Percentiles rank a stretch among this genome's conserved stretches.
These are phyloP conservation scores for Theobroma grandiflorum DNA, from an alignment of 441 rosid species.

Conservation along the genomic window DNA sequence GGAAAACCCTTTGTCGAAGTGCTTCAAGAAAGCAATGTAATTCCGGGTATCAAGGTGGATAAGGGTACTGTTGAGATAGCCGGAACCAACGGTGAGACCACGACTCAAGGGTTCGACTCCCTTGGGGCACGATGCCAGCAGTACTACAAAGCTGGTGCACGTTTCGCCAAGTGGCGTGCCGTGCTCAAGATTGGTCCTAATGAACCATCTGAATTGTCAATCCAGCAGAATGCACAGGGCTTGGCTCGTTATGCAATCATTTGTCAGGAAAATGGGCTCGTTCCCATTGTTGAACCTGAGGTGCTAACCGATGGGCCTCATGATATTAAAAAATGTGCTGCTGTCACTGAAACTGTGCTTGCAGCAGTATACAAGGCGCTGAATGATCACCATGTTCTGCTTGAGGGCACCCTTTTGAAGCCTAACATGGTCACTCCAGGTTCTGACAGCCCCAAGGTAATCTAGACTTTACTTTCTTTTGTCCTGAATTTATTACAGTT, in stretches of 20 bases:
- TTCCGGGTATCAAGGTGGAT: constrained; percentile 94
- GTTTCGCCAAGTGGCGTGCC: constrained; percentile 97
- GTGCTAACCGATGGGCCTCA: constrained; percentile 84
- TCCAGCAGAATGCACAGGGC: constrained; percentile 94
- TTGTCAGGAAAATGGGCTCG: constrained; percentile 94
- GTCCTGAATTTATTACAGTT: too few species aligned
- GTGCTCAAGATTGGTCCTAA: constrained; percentile 86
- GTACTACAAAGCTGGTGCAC: constrained; percentile 89
- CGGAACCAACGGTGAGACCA: constrained; percentile 89
- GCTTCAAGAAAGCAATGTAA: constrained; percentile 71
- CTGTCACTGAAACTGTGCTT: constrained; percentile 81
- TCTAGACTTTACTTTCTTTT: not conserved
- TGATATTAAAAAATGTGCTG: constrained; percentile 84
- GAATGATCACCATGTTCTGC: constrained; percentile 93
- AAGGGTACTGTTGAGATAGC: constrained; percentile 89
- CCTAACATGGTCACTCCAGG: constrained; percentile 99
- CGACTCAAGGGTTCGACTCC: constrained; percentile 92
- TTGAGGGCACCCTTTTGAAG: constrained; percentile 93
- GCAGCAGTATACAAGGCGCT: constrained; percentile 94
- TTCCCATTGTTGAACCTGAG: constrained; percentile 97
- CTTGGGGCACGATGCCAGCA: constrained; percentile 81
- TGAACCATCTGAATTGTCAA: constrained; percentile 81
- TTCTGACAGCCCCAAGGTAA: constrained; percentile 86
- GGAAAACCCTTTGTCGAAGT: constrained; percentile 87
- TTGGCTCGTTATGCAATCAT: constrained; percentile 93